Evolutionary conservation across 257 asterid genomes (phyloP).

Genomic region (Euphrasia confusa): DNA sequence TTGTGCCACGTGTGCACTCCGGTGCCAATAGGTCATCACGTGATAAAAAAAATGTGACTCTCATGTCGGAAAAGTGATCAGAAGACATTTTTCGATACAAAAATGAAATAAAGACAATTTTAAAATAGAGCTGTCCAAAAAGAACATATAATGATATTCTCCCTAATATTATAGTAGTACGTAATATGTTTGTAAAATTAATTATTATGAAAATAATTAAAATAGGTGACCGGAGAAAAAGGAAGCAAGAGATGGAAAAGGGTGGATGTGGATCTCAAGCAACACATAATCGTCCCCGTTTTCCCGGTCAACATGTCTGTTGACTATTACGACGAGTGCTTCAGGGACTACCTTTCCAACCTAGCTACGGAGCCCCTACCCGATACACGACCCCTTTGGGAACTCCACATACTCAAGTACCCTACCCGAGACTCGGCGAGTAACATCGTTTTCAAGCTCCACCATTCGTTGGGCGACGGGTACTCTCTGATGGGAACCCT

Average conservation of each 20-base stretch:
- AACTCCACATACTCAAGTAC: constrained; percentile 42
- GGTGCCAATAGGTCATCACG: too few relatives aligned
- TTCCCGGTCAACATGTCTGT: constrained; percentile 29
- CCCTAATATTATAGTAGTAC: too few relatives aligned
- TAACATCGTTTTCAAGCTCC: constrained; percentile 6
- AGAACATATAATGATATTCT: too few relatives aligned
- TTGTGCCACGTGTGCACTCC: too few relatives aligned
- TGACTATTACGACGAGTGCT: constrained; percentile 40
- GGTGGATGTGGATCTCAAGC: constrained; percentile 39
- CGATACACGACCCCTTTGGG: constrained; percentile 39
- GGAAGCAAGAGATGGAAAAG: constrained; percentile 44
- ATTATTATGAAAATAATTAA: neutral
- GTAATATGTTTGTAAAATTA: too few relatives aligned
- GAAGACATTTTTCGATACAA: too few relatives aligned
- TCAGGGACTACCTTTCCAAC: constrained; percentile 34
- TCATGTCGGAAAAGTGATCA: too few relatives aligned
- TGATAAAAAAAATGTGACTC: too few relatives aligned
- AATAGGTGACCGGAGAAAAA: constrained; percentile 27
- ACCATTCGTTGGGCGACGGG: constrained; percentile 35
- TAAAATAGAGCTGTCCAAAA: too few relatives aligned
- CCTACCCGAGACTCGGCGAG: constrained; percentile 38
- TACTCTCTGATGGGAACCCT: constrained; percentile 57
- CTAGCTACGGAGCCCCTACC: constrained; percentile 33
- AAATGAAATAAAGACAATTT: too few relatives aligned
- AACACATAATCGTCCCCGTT: constrained; percentile 30